Evolutionary conservation across 768 basidiomycete genomes (phyloP).

Genomic region (Mycena alexandri): DNA sequence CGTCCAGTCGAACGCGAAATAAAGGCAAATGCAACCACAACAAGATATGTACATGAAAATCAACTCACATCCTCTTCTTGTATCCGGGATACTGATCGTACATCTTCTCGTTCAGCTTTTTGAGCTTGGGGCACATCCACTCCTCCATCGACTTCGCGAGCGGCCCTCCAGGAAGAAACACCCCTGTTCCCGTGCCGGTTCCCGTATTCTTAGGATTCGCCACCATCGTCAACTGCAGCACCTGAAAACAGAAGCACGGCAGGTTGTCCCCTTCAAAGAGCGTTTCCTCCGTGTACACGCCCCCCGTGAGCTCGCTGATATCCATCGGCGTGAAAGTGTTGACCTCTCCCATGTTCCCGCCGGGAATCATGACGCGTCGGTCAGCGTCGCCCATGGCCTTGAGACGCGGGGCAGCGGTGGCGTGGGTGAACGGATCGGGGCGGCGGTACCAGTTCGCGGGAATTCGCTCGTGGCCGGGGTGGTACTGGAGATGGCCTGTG

Average conservation of each 20-base stretch:
- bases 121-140: constrained; percentile 6
- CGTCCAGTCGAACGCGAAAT: too few species aligned
- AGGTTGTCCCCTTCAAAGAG: background rate
- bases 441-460: constrained; percentile 15
- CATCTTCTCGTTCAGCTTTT: constrained; percentile 3
- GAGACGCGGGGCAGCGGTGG: background rate
- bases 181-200: background rate
- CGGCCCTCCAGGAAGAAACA: background rate
- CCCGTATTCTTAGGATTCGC: background rate
- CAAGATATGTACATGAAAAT: too few species aligned
- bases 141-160: background rate
- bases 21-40: too few species aligned
- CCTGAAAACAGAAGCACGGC: constrained; percentile 2
- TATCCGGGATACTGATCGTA: constrained; percentile 7
- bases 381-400: background rate
- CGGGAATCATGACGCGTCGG: background rate
- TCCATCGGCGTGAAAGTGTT: constrained; percentile 4
- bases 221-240: background rate
- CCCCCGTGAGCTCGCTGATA: background rate
- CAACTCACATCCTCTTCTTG: too few species aligned
- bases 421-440: background rate
- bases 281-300: constrained; percentile 7
- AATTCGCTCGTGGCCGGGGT: constrained; percentile 9
- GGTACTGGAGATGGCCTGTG: background rate
- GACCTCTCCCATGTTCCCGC: background rate